Evolutionary conservation across 257 asterid species (phyloP).

Genomic region (Petunia axillaris): DNA sequence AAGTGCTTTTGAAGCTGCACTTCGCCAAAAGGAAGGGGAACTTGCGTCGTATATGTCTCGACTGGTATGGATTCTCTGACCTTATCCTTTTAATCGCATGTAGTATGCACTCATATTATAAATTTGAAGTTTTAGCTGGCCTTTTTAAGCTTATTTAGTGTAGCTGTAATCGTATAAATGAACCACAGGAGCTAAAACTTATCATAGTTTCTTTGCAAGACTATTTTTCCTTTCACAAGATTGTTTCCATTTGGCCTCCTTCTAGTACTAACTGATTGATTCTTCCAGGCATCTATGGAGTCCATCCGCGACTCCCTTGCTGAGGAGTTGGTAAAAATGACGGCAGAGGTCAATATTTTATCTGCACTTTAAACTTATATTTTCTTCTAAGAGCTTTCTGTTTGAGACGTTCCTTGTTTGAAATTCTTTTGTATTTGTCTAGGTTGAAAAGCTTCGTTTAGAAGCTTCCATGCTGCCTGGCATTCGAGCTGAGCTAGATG

Average conservation of each 20-base stretch:
- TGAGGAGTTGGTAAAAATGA: constrained; percentile 97
- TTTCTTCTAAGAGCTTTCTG: neutral
- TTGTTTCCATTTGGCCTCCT: neutral
- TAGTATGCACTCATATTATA: neutral
- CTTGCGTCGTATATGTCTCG: constrained; percentile 95
- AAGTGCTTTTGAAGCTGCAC: constrained; percentile 83
- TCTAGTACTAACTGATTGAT: neutral
- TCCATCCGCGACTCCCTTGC: constrained; percentile 98
- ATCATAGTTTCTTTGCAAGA: neutral
- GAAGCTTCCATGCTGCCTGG: constrained; percentile 91
- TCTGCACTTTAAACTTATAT: neutral
- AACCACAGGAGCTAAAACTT: constrained; percentile 14
- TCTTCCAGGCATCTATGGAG: constrained; percentile 85
- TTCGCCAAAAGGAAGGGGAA: constrained; percentile 99
- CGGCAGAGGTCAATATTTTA: constrained; percentile 66
- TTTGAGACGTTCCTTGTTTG: neutral
- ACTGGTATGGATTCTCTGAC: constrained; percentile 58
- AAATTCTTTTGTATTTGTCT: constrained; percentile 19
- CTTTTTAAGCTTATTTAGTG: neutral
- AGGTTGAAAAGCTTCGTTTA: constrained; percentile 82
- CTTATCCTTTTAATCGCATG: constrained; percentile 7
- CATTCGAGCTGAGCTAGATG: constrained; percentile 88
- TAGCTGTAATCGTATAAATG: neutral
- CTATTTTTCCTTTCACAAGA: constrained; percentile 10
- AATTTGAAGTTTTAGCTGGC: neutral